Conservation (phyloP, 1,139 yeast species). For the Candida glucosophila region DNA sequence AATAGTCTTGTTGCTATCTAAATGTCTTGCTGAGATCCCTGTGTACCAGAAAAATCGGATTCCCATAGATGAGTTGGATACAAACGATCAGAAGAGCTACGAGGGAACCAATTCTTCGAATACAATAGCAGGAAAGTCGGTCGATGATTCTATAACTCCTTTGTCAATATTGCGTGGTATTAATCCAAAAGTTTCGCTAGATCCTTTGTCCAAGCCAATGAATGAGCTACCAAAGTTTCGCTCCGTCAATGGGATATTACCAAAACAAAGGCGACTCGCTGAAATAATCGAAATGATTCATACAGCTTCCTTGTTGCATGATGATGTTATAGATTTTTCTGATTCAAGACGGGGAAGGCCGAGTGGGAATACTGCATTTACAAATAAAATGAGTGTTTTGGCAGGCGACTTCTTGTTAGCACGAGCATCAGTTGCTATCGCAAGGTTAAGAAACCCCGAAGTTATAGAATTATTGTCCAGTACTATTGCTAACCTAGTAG, state of each 20-base stretch:
- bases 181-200: constrained; percentile 69
- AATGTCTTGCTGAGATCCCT: constrained; percentile 77
- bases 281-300: constrained; percentile 98
- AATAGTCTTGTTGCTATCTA: constrained; percentile 72
- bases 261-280: constrained; percentile 90
- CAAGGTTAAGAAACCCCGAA: constrained; percentile 90
- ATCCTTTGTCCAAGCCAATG: constrained; percentile 80
- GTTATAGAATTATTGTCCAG: constrained; percentile 93
- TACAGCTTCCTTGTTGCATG: constrained; percentile 93
- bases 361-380: constrained; percentile 86
- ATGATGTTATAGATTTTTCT: constrained; percentile 92
- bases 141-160: constrained; percentile 64
- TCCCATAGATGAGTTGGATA: constrained; percentile 52
- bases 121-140: constrained; percentile 47
- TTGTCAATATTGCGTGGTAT: constrained; percentile 79
- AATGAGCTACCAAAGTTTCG: constrained; percentile 60
- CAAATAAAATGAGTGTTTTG: constrained; percentile 93
- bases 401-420: constrained; percentile 96
- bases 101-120: constrained; percentile 40
- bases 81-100: constrained; percentile 53
- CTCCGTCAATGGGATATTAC: constrained; percentile 61
- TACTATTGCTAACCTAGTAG: constrained; percentile 92
- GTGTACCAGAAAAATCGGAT: constrained; percentile 57
- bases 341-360: constrained; percentile 88
- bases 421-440: constrained; percentile 92